Conservation (phyloP, 1,284 basidiomycete genomes). For the Marasmius sp. region DNA sequence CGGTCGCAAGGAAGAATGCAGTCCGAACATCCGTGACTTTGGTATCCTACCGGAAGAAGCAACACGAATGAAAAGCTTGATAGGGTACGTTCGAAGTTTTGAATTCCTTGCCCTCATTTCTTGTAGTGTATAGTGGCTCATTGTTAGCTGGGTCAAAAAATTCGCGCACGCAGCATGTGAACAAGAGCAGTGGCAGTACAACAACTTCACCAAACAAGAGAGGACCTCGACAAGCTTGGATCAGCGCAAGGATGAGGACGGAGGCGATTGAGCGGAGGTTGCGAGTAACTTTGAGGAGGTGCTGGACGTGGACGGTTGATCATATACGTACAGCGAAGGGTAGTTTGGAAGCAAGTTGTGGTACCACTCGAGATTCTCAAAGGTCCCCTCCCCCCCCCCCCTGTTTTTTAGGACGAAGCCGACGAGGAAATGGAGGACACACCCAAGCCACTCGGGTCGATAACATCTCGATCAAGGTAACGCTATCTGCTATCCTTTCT, state of each 20-base stretch:
- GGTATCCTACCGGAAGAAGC: conserved; percentile 97
- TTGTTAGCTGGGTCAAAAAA: conserved; percentile 81
- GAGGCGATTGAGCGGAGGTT: conserved; percentile 95
- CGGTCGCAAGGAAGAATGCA: conserved; percentile 88
- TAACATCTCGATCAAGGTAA: conserved; percentile 90
- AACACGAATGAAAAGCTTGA: conserved; percentile 81
- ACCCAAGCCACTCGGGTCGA: conserved; percentile 80
- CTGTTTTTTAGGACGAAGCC: conserved; percentile 63
- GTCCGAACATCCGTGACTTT: conserved; percentile 91
- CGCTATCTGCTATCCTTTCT: conserved; percentile 15
- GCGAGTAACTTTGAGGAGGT: conserved; percentile 96
- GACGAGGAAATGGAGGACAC: conserved; percentile 69
- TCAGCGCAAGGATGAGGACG: conserved; percentile 97
- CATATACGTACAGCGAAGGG: conserved; percentile 87
- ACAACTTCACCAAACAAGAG: conserved; percentile 95
- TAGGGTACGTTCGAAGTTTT: conserved; percentile 58
- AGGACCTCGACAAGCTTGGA: conserved; percentile 94
- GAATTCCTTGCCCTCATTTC: no score
- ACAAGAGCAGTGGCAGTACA: conserved; percentile 99
- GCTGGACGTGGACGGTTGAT: conserved; percentile 86
- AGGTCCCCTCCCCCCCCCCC: no score
- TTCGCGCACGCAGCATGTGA: conserved; percentile 92
- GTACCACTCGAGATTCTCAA: conserved; percentile 2
- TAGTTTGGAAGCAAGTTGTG: conserved; percentile 21
- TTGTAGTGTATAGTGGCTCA: neutral